Base-by-base conservation (phyloP, 306 rosid genomes). In the Cicer chorassanicum region DNA sequence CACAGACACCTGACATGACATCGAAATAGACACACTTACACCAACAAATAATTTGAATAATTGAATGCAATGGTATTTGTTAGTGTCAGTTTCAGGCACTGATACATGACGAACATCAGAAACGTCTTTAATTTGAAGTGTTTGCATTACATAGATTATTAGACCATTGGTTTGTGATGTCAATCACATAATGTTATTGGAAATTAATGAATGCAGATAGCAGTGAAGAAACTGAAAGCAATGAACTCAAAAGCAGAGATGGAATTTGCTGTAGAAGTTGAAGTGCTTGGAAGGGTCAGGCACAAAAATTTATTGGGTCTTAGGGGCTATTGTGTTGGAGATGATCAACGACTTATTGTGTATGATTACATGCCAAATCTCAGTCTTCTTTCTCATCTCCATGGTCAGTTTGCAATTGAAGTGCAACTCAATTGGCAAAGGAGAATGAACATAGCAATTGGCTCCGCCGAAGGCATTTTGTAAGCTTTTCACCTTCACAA, bases 241-340 rank as follows among this genome's bases (percentile, higher is more conserved):
- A 91, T 91, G 96, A 93, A 74, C 81, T 89, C 90, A 4, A 93
- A 93, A 75, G 97, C 96, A 8, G 93, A 93, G 83, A 91, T 91
- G 98, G 98, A 93, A 74, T 93, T 93, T 69, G 96, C 98, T 0
- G 98, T 91, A 18, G 98, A 93, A 83, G 98, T 91, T 3, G 98
- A 93, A 77, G 98, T 93, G 64, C 93, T 93, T 7, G 98, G 92
- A 29, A 89, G 98, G 84, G 96, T 91, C 16, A 75, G 92, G 84
- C 98, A 93, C 87, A 93, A 93, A 68, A 93, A 91, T 34, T 85
- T 93, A 70, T 78, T 91, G 15, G 93, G 97, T 7, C 87, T 93
- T 1, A 88, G 93, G 50, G 98, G 98, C 1, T 93, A 88, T 57
- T 93, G 92, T 68, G 91, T 83, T 38, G 98, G 93, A 43, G 84